phyloP scores from a whole-genome alignment of 2,329 filamentous ascomycete species.

The Phyllosticta citrichinensis region DNA sequence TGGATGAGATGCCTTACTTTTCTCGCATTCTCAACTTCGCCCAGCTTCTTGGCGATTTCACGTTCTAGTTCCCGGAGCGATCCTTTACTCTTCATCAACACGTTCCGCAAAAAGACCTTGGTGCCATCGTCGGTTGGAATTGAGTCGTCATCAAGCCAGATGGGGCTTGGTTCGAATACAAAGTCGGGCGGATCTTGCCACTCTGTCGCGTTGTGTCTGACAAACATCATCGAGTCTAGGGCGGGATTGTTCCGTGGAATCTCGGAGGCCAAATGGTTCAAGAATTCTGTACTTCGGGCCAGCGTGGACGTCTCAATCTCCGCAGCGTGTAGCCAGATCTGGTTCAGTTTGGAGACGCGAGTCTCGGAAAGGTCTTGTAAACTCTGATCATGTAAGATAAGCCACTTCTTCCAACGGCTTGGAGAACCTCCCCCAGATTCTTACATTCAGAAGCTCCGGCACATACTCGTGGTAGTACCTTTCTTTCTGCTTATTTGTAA shows the following conservation, averaged over 20 bases:
- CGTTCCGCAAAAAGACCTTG: slow-evolving; percentile 83
- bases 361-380: slow-evolving; percentile 91
- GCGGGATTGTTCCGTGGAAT: slow-evolving; percentile 80
- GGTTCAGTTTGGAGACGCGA: slow-evolving; percentile 71
- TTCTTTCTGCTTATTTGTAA: slow-evolving; percentile 96
- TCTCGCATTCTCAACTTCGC: slow-evolving; percentile 73
- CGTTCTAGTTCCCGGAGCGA: slow-evolving; percentile 70
- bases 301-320: slow-evolving; percentile 73
- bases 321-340: slow-evolving; percentile 72
- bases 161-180: slow-evolving; percentile 83
- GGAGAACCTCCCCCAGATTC: slow-evolving; percentile 14
- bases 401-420: not conserved
- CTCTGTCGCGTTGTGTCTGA: slow-evolving; percentile 73
- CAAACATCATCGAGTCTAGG: slow-evolving; percentile 96
- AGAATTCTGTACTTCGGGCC: slow-evolving; percentile 58
- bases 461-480: slow-evolving; percentile 96
- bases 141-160: slow-evolving; percentile 87
- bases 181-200: slow-evolving; percentile 82
- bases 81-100: slow-evolving; percentile 80
- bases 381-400: slow-evolving; percentile 27
- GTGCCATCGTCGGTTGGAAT: slow-evolving; percentile 82
- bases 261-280: slow-evolving; percentile 65
- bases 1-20: slow-evolving; percentile 64
- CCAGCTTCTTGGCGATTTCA: slow-evolving; percentile 75
- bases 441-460: slow-evolving; percentile 81